Evolutionary conservation across 1,284 basidiomycete genomes (phyloP).

Genomic region (Cerrena zonata): DNA sequence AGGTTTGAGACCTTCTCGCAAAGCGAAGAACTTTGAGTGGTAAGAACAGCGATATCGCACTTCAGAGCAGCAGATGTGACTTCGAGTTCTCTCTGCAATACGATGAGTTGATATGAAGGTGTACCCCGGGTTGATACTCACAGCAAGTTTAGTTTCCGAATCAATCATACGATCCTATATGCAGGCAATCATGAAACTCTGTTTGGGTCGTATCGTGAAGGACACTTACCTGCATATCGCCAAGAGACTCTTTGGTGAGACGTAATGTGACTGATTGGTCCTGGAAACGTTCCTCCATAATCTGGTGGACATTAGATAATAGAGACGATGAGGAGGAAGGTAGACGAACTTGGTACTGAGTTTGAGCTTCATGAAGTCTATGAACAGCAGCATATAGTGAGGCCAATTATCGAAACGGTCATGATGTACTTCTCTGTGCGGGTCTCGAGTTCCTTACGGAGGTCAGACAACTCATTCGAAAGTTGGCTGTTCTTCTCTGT

Average conservation of each 20-base stretch:
- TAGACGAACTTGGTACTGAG: slow-evolving; percentile 22
- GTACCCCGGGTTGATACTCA: slow-evolving; percentile 17
- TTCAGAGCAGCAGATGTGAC: slow-evolving; percentile 16
- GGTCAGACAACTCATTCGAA: not conserved
- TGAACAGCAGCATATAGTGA: not conserved
- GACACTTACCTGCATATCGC: slow-evolving; percentile 45
- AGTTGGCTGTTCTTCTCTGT: not conserved
- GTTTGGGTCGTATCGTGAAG: not conserved
- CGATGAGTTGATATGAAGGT: too few species aligned
- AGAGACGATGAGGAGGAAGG: slow-evolving; percentile 7
- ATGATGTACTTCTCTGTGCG: slow-evolving; percentile 21
- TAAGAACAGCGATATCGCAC: slow-evolving; percentile 21
- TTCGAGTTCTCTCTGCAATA: slow-evolving; percentile 22
- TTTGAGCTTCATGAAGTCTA: slow-evolving; percentile 22
- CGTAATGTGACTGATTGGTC: slow-evolving; percentile 47
- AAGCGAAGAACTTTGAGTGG: slow-evolving; percentile 21
- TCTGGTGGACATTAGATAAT: slow-evolving; percentile 32
- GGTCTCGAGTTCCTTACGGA: slow-evolving; percentile 10
- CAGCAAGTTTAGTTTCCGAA: slow-evolving; percentile 25
- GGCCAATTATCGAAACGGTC: not conserved
- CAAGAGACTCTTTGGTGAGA: slow-evolving; percentile 47
- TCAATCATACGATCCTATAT: slow-evolving; percentile 29
- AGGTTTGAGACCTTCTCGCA: slow-evolving; percentile 17
- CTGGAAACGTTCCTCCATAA: slow-evolving; percentile 56
- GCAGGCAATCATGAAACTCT: not conserved